phyloP scores from a whole-genome alignment of 169 alveolate species.

The Sarcocystis neurona region DNA sequence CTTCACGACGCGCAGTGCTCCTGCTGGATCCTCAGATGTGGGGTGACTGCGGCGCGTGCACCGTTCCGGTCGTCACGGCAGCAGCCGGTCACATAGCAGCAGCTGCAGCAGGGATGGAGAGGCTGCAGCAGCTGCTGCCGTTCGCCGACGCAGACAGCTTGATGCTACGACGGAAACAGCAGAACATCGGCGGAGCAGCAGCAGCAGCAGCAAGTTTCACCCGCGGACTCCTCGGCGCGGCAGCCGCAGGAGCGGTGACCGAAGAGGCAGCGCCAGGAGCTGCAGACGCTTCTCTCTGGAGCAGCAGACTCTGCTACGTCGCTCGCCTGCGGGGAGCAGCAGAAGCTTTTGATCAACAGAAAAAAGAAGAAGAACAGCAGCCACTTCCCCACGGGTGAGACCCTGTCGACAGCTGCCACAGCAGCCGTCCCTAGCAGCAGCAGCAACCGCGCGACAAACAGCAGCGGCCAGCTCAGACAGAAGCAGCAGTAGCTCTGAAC shows the following conservation, averaged over 20 bases:
- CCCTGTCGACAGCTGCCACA: no score
- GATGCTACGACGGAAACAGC: background rate
- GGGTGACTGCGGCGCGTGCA: slow-evolving; percentile 8
- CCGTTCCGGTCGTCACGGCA: slow-evolving; percentile 11
- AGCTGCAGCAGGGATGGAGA: no score
- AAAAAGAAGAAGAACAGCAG: background rate
- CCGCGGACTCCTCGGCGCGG: no score
- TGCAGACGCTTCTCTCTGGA: no score
- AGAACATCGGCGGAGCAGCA: background rate
- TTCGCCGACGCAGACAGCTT: background rate
- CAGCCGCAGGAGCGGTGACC: background rate
- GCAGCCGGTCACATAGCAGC: no score
- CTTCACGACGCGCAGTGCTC: slow-evolving; percentile 19
- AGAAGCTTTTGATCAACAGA: background rate
- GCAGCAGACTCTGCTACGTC: slow-evolving; percentile 15
- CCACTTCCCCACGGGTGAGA: no score
- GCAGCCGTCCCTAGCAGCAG: no score
- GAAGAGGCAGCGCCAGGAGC: background rate
- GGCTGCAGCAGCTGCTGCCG: background rate
- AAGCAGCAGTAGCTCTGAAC: no score
- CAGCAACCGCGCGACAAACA: no score
- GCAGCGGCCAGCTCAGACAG: no score
- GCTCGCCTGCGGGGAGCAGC: background rate
- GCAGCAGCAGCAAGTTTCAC: no score
- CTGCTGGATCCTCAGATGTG: slow-evolving; percentile 9